Evolutionary conservation across 2,329 filamentous ascomycete species (phyloP).

Genomic region (Fusarium sp.): DNA sequence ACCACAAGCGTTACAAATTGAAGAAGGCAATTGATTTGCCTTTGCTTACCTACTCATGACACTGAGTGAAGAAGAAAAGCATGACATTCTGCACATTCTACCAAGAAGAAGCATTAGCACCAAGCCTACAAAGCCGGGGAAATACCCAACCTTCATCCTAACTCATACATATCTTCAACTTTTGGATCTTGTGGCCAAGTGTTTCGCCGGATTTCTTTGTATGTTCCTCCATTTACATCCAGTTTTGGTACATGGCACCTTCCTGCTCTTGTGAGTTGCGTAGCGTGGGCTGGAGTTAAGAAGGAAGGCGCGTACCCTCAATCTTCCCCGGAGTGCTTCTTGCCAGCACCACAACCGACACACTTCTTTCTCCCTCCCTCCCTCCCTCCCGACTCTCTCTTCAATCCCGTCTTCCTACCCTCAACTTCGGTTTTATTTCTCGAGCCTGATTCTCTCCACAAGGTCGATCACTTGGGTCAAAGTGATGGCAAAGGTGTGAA

Average conservation of each 20-base stretch:
- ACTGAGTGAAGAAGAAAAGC: background rate
- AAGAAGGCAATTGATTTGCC: background rate
- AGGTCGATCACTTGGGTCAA: background rate
- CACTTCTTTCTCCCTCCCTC: background rate
- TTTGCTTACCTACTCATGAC: background rate
- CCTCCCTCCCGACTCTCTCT: background rate
- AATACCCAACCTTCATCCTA: background rate
- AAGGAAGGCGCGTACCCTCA: slow-evolving; percentile 13
- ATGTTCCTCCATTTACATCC: background rate
- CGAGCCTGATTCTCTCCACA: slow-evolving; percentile 1
- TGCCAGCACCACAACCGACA: background rate
- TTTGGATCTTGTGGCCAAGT: slow-evolving; percentile 6
- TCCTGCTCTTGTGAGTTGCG: background rate
- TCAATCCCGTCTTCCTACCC: background rate
- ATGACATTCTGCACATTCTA: background rate
- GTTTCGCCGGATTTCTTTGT: background rate
- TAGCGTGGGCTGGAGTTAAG: background rate
- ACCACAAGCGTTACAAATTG: background rate
- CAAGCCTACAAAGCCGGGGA: background rate
- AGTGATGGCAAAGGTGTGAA: slow-evolving; percentile 24
- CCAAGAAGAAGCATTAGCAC: background rate
- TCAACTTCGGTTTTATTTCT: slow-evolving; percentile 1
- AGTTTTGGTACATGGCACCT: background rate
- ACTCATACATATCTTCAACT: slow-evolving; percentile 3
- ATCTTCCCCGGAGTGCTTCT: background rate